Conservation (phyloP, 2,329 filamentous ascomycete genomes). For the Corinectria fuckeliana region DNA sequence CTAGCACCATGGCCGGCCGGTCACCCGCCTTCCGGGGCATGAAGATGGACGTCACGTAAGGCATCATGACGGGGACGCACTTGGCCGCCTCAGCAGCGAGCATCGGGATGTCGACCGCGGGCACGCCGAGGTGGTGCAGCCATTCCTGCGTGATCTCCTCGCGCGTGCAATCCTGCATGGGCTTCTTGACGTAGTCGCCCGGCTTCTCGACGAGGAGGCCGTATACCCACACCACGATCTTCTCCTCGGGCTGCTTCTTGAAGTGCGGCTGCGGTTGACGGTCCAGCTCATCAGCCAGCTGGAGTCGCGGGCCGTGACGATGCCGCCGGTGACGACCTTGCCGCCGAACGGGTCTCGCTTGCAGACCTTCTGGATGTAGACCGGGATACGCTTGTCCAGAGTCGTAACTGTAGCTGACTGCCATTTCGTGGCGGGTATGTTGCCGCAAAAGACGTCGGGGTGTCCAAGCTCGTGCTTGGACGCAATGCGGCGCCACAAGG, state of each 20-base stretch:
- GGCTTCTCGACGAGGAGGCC: slow-evolving; percentile 19
- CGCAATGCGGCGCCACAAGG: slow-evolving; percentile 20
- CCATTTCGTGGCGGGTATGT: slow-evolving; percentile 41
- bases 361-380: slow-evolving; percentile 27
- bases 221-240: slow-evolving; percentile 18
- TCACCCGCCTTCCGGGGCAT: slow-evolving; percentile 22
- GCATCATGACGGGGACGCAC: slow-evolving; percentile 25
- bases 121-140: slow-evolving; percentile 22
- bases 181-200: slow-evolving; percentile 24
- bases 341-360: slow-evolving; percentile 39
- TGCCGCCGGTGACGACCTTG: slow-evolving; percentile 44
- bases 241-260: slow-evolving; percentile 21
- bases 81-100: slow-evolving; percentile 18
- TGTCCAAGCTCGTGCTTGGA: slow-evolving; percentile 19
- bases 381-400: slow-evolving; percentile 35
- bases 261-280: slow-evolving; percentile 25
- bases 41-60: slow-evolving; percentile 23
- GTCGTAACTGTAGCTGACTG: slow-evolving; percentile 51
- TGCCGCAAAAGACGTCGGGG: slow-evolving; percentile 19
- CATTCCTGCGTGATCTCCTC: slow-evolving; percentile 22
- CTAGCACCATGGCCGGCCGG: slow-evolving; percentile 12
- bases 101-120: slow-evolving; percentile 11
- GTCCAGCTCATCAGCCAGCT: slow-evolving; percentile 25
- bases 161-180: slow-evolving; percentile 24
- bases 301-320: slow-evolving; percentile 38